Evolutionary conservation across 495 filamentous ascomycete species (phyloP).

Genomic region (Astrothelium subdiscretum): DNA sequence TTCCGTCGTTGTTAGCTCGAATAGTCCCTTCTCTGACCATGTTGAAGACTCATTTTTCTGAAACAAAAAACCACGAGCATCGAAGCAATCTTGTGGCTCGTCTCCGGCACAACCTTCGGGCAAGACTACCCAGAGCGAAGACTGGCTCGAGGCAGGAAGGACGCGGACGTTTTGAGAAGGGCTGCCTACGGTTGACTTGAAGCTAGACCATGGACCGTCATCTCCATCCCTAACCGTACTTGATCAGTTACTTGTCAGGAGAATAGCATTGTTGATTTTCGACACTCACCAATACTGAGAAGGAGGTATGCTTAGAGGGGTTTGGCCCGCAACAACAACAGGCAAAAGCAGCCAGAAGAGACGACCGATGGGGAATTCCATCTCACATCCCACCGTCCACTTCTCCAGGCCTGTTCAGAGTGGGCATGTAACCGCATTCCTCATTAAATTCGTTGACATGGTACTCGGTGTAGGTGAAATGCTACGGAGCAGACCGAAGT

Average conservation of each 20-base stretch:
- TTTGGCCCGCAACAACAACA: neutral
- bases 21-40: conserved; percentile 21
- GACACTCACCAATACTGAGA: conserved; percentile 4
- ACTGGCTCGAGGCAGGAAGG: conserved; percentile 5
- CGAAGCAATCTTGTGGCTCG: conserved; percentile 14
- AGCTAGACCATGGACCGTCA: conserved; percentile 32
- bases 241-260: neutral
- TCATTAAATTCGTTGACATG: neutral
- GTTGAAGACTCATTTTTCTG: conserved; percentile 21
- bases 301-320: conserved; percentile 5
- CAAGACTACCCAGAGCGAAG: conserved; percentile 26
- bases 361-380: neutral
- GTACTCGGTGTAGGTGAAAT: neutral
- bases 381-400: neutral
- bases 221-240: conserved; percentile 23
- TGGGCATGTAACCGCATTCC: neutral
- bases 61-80: conserved; percentile 43
- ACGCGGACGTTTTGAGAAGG: conserved; percentile 25
- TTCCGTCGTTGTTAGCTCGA: conserved; percentile 12
- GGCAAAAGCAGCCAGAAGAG: neutral
- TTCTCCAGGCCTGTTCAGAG: neutral
- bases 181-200: conserved; percentile 27
- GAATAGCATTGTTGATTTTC: neutral
- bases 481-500: no score
- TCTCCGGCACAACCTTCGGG: conserved; percentile 27